Base-by-base conservation (phyloP, 2,329 filamentous ascomycete genomes). In the Knufia fluminis region DNA sequence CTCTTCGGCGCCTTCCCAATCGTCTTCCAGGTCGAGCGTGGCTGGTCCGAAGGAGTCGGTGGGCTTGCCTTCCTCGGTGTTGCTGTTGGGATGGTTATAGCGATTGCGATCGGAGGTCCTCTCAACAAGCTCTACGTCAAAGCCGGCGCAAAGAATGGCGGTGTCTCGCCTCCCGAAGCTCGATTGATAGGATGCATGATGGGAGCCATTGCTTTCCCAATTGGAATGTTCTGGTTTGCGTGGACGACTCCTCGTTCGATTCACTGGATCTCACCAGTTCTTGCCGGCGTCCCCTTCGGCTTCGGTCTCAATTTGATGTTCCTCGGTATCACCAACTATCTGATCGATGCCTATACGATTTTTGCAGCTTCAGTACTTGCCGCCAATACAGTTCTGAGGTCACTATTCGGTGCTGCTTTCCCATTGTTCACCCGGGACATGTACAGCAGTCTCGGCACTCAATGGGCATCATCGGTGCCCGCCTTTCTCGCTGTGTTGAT, bases 351-450 rank as follows among this genome's bases (percentile, higher is more conserved):
- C 4, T 75, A 87, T 64, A 82, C 82, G 46, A 83, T 90, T 58
- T 91, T 83, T 54, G 85, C 86, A 1, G 85, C 85, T 0, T 86
- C 81, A 0, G 84, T 82, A 0, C 70, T 90, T 7, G 85, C 86
- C 2, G 84, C 83, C 42, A 87, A 90, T 66, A 85, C 86, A 0
- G 84, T 94, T 61, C 68, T 94, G 32, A 82, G 88, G 57, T 90
- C 85, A 0, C 71, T 89, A 7, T 84, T 82, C 54, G 87, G 85
- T 55, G 85, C 86, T 1, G 81, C 76, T 1, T 92, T 94, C 71
- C 87, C 87, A 1, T 75, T 92, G 1, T 92, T 92, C 63, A 80
- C 84, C 4, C 52, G 57, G 51, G 55, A 66, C 20, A 69, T 70
- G 66, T 70, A 66, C 52, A 40, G 69, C 2, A 68, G 72, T 49